Conservation (phyloP, 2,329 filamentous ascomycete species). For the Pezicula carpinea region DNA sequence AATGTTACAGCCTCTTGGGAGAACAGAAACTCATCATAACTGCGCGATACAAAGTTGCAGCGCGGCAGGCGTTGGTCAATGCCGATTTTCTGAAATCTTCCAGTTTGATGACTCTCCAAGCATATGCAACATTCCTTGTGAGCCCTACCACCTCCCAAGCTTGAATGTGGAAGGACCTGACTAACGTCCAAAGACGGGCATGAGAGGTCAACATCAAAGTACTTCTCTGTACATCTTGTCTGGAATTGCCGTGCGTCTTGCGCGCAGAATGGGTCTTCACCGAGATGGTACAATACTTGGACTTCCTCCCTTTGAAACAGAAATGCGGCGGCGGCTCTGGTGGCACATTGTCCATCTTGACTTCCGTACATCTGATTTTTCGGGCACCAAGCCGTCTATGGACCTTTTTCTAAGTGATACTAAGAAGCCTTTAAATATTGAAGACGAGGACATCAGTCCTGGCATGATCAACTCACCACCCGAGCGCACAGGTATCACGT, state of each 20-base stretch:
- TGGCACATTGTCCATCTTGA: constrained; percentile 50
- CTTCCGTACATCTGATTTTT: constrained; percentile 49
- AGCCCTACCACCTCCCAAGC: neutral
- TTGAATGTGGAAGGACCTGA: neutral
- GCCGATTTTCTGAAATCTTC: constrained; percentile 11
- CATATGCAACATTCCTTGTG: constrained; percentile 11
- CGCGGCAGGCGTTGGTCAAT: constrained; percentile 9
- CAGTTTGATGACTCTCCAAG: constrained; percentile 9
- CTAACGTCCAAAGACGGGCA: constrained; percentile 6
- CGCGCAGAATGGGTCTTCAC: constrained; percentile 13
- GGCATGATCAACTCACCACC: constrained; percentile 36
- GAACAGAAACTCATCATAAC: constrained; percentile 6
- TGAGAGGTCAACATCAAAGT: constrained; percentile 4
- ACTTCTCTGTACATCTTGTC: constrained; percentile 7
- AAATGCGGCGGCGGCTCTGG: constrained; percentile 52
- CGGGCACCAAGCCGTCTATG: constrained; percentile 33
- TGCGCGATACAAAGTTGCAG: constrained; percentile 7
- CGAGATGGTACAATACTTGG: constrained; percentile 43
- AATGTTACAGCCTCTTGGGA: constrained; percentile 9
- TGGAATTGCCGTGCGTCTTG: constrained; percentile 11
- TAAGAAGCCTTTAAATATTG: constrained; percentile 43
- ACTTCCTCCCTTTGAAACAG: constrained; percentile 44
- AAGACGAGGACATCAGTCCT: constrained; percentile 45
- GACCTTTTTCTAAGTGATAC: constrained; percentile 41
- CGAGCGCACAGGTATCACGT: constrained; percentile 45